Evolutionary conservation across 2,329 filamentous ascomycete genomes (phyloP), one percentile per base, ranked within the genome.

Genomic region (Lecanosticta acicola): DNA sequence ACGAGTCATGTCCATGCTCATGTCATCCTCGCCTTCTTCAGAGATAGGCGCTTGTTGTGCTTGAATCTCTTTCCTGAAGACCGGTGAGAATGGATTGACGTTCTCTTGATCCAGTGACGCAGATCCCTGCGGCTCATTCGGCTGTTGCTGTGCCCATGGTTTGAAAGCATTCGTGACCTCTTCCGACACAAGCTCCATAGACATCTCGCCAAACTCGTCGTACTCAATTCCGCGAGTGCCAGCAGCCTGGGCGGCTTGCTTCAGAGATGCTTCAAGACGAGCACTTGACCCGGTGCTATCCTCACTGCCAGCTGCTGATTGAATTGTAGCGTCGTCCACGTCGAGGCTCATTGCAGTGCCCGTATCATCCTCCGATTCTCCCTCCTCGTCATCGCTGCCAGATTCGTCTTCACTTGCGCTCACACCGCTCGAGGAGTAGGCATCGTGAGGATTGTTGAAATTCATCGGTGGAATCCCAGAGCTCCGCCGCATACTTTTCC

Each of bases 1-100:
- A 44, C 80, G 81, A 1, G 91, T 96, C 5, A 96, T 87, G 58
- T 97, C 91, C 91, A 97, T 96, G 17, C 87, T 93, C 75, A 94
- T 83, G 32, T 90, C 87, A 10, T 72, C 71, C 10, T 76, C 73
- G 18, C 73, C 60, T 41, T 72, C 68, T 48, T 65, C 65, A 19
- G 51, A 52, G 17, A 57, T 56, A 3, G 55, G 58, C 3, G 56
- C 48, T 32, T 61, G 59, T 24, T 50, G 53, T 24, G 53, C 55
- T 19, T 48, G 49, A 26, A 54, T 56, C 43, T 62, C 56, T 16
- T 64, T 62, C 43, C 66, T 66, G 39, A 66, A 66, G n/a, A 68
- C 67, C 17, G 69, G 67, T 9, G 70, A 72, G 52, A 74, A 76
- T 3, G 71, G 71, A 48, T 73, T 71, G 4, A 70, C 59, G 32